Conservation (phyloP, 345 rosid genomes). For the Dimocarpus longan region DNA sequence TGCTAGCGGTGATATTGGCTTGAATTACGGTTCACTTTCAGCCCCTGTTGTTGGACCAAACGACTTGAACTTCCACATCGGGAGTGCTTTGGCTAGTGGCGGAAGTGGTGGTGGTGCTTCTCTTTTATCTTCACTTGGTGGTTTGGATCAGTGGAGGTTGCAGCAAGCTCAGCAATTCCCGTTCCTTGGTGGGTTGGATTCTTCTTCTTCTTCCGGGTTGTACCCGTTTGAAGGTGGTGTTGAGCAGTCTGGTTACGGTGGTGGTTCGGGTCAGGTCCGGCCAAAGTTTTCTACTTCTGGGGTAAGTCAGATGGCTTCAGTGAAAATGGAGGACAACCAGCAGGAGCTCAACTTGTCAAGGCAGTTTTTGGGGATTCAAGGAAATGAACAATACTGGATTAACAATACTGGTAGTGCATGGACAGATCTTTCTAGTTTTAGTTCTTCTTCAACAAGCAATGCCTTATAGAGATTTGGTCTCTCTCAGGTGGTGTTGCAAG, state of each 20-base stretch:
- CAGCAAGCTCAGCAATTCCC: slow-evolving; percentile 55
- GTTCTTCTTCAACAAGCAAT: slow-evolving; percentile 61
- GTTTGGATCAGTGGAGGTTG: slow-evolving; percentile 58
- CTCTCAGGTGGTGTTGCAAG: neutral
- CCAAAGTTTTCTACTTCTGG: slow-evolving; percentile 38
- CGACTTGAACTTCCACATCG: slow-evolving; percentile 46
- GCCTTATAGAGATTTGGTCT: slow-evolving; percentile 25
- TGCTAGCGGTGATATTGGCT: slow-evolving; percentile 43
- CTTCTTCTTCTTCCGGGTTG: slow-evolving; percentile 36
- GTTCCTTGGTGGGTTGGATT: slow-evolving; percentile 51
- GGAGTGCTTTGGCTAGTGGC: slow-evolving; percentile 34
- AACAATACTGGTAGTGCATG: slow-evolving; percentile 32
- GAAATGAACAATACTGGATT: slow-evolving; percentile 50
- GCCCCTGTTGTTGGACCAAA: slow-evolving; percentile 38
- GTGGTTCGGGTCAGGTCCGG: slow-evolving; percentile 36
- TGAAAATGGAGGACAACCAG: slow-evolving; percentile 65
- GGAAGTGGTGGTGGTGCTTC: slow-evolving; percentile 32
- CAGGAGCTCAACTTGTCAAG: slow-evolving; percentile 48
- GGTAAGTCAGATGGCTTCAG: slow-evolving; percentile 44
- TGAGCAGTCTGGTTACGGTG: slow-evolving; percentile 37
- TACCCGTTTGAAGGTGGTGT: slow-evolving; percentile 49
- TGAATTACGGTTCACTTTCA: slow-evolving; percentile 43
- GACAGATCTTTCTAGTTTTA: slow-evolving; percentile 65
- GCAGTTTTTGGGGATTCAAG: slow-evolving; percentile 52
- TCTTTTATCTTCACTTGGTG: slow-evolving; percentile 36